These are phyloP conservation scores for Shiraia sp. DNA, from an alignment of 2,329 filamentous ascomycete species.

Conservation along the genomic window DNA sequence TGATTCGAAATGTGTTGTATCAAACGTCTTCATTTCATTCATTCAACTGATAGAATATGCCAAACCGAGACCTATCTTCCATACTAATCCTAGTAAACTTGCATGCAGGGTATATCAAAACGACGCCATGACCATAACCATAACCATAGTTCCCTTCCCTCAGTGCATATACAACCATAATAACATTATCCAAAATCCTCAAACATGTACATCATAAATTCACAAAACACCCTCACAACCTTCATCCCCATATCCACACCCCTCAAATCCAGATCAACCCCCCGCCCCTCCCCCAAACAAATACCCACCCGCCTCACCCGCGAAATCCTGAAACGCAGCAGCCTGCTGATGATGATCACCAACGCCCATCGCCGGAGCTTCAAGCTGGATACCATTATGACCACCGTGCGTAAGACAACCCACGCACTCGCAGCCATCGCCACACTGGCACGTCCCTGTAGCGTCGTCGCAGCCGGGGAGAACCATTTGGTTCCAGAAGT, in stretches of 20 bases:
- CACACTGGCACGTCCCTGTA: slow-evolving; percentile 57
- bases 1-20: too few species aligned
- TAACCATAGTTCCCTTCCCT: neutral
- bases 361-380: slow-evolving; percentile 17
- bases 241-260: too few species aligned
- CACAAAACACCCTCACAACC: too few species aligned
- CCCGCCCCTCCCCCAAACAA: too few species aligned
- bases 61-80: too few species aligned
- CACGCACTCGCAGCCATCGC: slow-evolving; percentile 56
- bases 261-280: too few species aligned
- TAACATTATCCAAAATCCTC: too few species aligned
- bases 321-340: slow-evolving; percentile 19
- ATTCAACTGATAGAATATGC: too few species aligned
- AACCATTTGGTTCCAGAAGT: slow-evolving; percentile 42
- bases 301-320: slow-evolving; percentile 2
- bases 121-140: neutral
- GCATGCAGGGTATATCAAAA: slow-evolving; percentile 2
- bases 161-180: too few species aligned
- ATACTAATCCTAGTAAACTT: too few species aligned
- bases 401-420: slow-evolving; percentile 58
- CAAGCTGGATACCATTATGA: slow-evolving; percentile 50
- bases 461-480: slow-evolving; percentile 51
- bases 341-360: neutral
- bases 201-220: too few species aligned
- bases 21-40: too few species aligned